Evolutionary conservation across 2,329 filamentous ascomycete species (phyloP).

Genomic region (Pyricularia pennisetigena): DNA sequence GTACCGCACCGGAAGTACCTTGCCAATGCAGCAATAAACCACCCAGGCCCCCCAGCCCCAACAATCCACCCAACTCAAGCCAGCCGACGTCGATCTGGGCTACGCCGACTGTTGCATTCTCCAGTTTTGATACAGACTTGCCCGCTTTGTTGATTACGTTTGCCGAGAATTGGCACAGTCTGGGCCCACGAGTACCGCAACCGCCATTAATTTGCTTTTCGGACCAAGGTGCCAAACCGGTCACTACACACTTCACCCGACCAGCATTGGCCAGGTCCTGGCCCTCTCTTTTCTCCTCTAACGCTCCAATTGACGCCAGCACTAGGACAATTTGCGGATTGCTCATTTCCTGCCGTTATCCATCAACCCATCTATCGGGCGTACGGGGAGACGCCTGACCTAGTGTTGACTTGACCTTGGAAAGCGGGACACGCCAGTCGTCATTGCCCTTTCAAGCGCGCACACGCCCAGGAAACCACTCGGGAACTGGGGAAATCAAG

Average conservation of each 20-base stretch:
- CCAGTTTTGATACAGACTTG: background rate
- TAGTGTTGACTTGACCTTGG: background rate
- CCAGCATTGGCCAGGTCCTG: background rate
- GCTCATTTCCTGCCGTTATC: background rate
- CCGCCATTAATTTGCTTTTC: background rate
- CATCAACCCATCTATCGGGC: background rate
- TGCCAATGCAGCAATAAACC: background rate
- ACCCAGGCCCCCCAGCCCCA: background rate
- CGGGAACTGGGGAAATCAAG: background rate
- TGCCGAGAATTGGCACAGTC: background rate
- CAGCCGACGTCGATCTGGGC: background rate
- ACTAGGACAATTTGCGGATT: background rate
- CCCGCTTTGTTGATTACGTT: background rate
- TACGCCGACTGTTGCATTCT: background rate
- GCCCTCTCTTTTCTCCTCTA: background rate
- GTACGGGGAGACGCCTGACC: background rate
- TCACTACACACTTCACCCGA: background rate
- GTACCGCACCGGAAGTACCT: background rate
- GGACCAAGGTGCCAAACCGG: background rate
- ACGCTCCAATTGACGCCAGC: background rate
- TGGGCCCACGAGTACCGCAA: background rate
- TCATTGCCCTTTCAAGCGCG: background rate
- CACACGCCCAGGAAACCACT: background rate
- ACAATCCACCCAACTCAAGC: background rate
- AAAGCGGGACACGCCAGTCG: conserved; percentile 1